Base-by-base conservation (phyloP, 768 basidiomycete species). In the Tulasnella sp. region DNA sequence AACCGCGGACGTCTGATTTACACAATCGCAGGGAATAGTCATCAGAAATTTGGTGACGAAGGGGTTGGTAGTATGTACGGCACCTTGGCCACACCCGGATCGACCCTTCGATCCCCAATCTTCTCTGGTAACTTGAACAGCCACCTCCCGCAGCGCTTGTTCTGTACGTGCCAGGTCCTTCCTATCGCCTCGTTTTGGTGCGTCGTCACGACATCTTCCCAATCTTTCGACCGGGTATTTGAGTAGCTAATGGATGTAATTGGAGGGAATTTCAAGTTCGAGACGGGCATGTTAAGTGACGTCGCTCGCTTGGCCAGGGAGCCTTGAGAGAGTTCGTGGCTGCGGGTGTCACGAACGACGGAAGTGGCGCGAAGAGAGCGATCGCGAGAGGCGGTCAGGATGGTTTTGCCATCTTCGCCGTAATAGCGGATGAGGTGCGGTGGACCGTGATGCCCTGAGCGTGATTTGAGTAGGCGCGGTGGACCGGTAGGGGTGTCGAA, bases 121-220 rank as follows among this genome's bases (percentile, higher is more conserved):
- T 27, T 42, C 9, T 77, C 76, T 27, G 78, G 71, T 18, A 74
- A 38, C 42, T 79, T 72, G 36, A 79, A 79, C 38, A 72, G 6
- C 80, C 80, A 81, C 46, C 80, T 68, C 8, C 97, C 97, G 10
- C 94, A 83, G 75, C 90, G 89, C 86, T 97, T 97, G 81, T 92
- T 90, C 79, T 90, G 87, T 84, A 95, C 93, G 4, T 91, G 91
- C 97, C 97, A 99, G 31, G 95, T 93, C 46, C 97, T 89, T 1
- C 93, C 93, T 78, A 92, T 89, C 4, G 90, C 88, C 82, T 97
- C 96, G 72, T 95, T 94, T 21, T 89, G 87, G 84, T 98, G 97
- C 0, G 91, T 91, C n/a, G 97, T 96, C 7, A 99, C 84, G 68
- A 99, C 92, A 83, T 99, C 96, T 83, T 99, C 97, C 98, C 98